Base-by-base conservation (phyloP, 768 basidiomycete genomes). In the Sistotremastrum niveocremeum region DNA sequence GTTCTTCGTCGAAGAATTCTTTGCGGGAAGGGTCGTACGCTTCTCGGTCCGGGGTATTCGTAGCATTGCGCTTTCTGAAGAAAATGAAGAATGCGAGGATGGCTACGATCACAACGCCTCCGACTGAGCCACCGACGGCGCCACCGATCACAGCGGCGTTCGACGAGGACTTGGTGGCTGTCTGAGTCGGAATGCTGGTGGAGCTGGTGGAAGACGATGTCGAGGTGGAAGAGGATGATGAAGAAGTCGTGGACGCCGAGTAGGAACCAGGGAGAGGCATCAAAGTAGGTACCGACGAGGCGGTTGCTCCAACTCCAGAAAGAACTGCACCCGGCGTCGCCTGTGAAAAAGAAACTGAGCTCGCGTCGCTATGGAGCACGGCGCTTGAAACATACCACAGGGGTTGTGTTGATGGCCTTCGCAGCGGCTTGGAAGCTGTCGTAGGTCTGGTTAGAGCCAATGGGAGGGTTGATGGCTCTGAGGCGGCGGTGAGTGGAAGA, bases 51-150 rank as follows among this genome's bases (percentile, higher is more conserved):
- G 20, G 20, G 20, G 20, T 20, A 20, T 20, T 20, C 35, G 36
- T 41, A 5, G 35, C 20, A 4, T n/a, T 39, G 8, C 31, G 32
- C 30, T 10, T 31, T 12, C 46, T 31, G 40, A 36, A 42, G 5
- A 31, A 47, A 11, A 47, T 42, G 30, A 43, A 7, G 32, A 47
- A 20, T 20, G 43, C 30, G 31, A 41, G 33, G 7, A 42, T 7
- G 7, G 43, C 36, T 33, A 47, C 20, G 31, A 47, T 35, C 6
- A 43, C n/a, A 20, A 42, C 7, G 7, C 4, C 42, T 12, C 41
- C 46, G 5, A 44, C 41, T n/a, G 34, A 42, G 4, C 46, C 46
- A 42, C 46, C 46, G 39, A 41, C 41, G 11, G 43, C 43, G 31
- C 43, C 46, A 4, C 46, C 46, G 34, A 31, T 47, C 12, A 35